Base-by-base conservation (phyloP, 1,284 basidiomycete genomes). In the Pyrrhoderma noxium region DNA sequence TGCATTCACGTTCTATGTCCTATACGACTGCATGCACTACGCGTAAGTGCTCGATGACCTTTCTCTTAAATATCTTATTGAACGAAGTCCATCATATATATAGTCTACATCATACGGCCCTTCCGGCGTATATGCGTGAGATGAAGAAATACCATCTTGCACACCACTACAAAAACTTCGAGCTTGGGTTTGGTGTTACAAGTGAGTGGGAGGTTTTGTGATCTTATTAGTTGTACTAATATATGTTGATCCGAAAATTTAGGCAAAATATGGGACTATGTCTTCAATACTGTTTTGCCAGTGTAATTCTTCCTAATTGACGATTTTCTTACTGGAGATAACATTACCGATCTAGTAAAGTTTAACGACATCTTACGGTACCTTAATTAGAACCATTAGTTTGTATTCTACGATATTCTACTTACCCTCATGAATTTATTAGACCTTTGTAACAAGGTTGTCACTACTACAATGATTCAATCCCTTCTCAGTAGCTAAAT, bases 151-250 rank as follows among this genome's bases (percentile, higher is more conserved):
- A 98, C 64, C 95, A 99, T 64, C 80, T 99, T 58, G 93, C 93
- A n/a, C 94, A 98, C 65, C 95, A 98, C 68, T 97, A 94, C 76
- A 94, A 95, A 71, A 93, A 97, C 75, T 96, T 92, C 65, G 93
- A 98, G 65, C 84, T 97, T 45, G 95, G 93, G n/a, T 99, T 95
- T 63, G 95, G 95, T 45, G 95, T 99, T 18, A 98, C 88, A 3
- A 90, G 87, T 86, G 58, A 50, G 79, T 38, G 44, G 11, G 25
- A 49, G 42, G 47, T 49, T 8, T 14, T 18, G 21, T 41, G 37
- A 37, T 19, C 5, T 40, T 39, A 21, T 48, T 19, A 46, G 11
- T 53, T 46, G 51, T 64, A 34, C 59, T 14, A 43, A 11, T 35
- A 8, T 43, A 46, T 18, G 45, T 49, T 51, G n/a, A n/a, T n/a